These are phyloP conservation scores for Drechslera avenae DNA, from an alignment of 2,329 filamentous ascomycete species.

Conservation along the genomic window DNA sequence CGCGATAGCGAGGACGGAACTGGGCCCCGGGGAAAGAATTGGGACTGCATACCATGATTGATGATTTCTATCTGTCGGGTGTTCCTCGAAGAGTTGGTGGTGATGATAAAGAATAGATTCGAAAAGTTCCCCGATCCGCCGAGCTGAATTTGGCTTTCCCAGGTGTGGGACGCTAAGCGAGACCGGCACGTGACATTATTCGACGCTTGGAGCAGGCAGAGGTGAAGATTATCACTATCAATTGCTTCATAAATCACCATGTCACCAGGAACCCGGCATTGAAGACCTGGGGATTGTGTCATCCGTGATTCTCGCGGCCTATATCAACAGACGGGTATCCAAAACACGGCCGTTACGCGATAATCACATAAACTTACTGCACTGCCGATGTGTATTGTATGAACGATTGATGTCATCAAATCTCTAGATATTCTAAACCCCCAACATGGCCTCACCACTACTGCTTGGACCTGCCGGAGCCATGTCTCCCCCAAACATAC, in stretches of 20 bases:
- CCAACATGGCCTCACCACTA: conserved; percentile 8
- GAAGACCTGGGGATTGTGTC: no score
- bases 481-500: conserved; percentile 14
- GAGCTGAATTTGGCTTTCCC: conserved; percentile 18
- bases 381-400: background rate
- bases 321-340: no score
- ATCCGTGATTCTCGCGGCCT: no score
- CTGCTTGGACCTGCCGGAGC: conserved; percentile 28
- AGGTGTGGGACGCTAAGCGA: conserved; percentile 14
- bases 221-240: no score
- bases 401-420: conserved; percentile 18
- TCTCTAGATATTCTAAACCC: conserved; percentile 24
- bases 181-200: background rate
- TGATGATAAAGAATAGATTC: conserved; percentile 27
- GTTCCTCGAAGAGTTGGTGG: conserved; percentile 51
- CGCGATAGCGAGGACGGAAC: background rate
- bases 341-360: no score
- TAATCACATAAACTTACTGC: no score
- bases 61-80: conserved; percentile 48
- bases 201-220: no score
- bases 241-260: no score
- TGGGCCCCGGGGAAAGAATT: background rate
- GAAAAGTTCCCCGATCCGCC: conserved; percentile 22
- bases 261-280: no score
- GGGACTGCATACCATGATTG: conserved; percentile 48